A percentile compares a stretch with the other conserved stretches of the same genome.
These are phyloP conservation scores for Geotrichum aggregatum DNA, from an alignment of 1,139 yeast genomes.

Conservation along the genomic window DNA sequence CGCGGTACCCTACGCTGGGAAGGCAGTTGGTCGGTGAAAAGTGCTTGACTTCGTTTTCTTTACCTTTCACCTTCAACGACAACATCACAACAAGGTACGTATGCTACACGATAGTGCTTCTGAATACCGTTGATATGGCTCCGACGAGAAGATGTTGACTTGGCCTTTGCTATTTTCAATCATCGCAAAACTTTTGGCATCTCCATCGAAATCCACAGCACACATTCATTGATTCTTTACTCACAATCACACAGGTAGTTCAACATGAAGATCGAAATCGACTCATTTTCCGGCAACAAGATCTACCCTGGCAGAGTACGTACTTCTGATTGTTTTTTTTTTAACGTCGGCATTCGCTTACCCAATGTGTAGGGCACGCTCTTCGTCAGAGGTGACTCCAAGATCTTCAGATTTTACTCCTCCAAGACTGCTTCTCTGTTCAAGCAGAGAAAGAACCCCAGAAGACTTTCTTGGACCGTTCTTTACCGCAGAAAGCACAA, in stretches of 20 bases:
- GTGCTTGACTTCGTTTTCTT: constrained; percentile 6
- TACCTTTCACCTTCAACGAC: constrained; percentile 12
- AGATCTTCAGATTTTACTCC: constrained; percentile 98
- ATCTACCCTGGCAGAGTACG: constrained; percentile 96
- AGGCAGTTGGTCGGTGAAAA: not conserved
- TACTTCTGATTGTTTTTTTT: constrained; percentile 9
- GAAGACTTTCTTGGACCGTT: constrained; percentile 99
- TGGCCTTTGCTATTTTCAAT: not conserved
- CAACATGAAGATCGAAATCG: constrained; percentile 97
- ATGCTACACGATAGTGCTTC: not conserved
- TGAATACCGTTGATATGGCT: not conserved
- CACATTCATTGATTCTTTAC: not conserved
- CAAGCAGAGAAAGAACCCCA: constrained; percentile 99
- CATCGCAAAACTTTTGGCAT: not conserved
- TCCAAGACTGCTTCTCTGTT: constrained; percentile 97
- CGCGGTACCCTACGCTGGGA: not conserved
- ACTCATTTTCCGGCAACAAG: constrained; percentile 98
- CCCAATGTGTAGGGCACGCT: constrained; percentile 61
- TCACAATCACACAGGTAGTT: constrained; percentile 15
- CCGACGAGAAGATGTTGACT: not conserved
- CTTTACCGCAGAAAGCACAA: constrained; percentile 99
- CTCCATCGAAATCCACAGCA: not conserved
- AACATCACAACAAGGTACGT: constrained; percentile 14
- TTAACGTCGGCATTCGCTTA: not conserved
- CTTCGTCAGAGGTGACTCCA: constrained; percentile 99